Evolutionary conservation across 176 grass and related monocot genomes (phyloP).

Genomic region (Musa schizocarpa): DNA sequence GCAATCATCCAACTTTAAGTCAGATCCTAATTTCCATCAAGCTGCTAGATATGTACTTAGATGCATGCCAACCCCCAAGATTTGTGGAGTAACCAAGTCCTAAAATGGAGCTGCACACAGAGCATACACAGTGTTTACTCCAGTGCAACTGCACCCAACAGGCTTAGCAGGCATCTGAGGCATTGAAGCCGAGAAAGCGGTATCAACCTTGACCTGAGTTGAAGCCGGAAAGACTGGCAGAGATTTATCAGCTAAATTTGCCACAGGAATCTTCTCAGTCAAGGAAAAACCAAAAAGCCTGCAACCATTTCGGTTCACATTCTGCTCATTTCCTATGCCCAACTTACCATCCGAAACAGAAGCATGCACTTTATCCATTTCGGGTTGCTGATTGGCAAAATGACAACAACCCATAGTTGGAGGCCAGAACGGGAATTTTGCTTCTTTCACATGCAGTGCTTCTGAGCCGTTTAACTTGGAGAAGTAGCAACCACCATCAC

Average conservation of each 20-base stretch:
- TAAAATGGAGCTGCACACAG: conserved; percentile 17
- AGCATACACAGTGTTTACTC: neutral
- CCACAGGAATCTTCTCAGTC: conserved; percentile 40
- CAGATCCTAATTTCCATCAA: neutral
- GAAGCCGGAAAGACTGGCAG: neutral
- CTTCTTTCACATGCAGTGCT: conserved; percentile 21
- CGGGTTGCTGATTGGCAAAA: conserved; percentile 13
- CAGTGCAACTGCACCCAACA: neutral
- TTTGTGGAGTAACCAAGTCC: neutral
- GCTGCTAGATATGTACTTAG: neutral
- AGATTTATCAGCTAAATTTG: conserved; percentile 19
- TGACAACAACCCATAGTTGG: conserved; percentile 17
- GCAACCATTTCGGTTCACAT: conserved; percentile 28
- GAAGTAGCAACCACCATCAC: conserved; percentile 11
- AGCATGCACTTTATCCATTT: conserved; percentile 13
- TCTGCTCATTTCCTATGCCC: conserved; percentile 18
- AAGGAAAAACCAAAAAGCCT: conserved; percentile 82
- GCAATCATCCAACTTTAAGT: neutral
- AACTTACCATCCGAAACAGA: conserved; percentile 7
- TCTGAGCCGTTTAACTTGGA: neutral
- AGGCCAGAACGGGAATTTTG: neutral
- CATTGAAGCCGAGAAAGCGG: neutral
- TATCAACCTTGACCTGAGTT: conserved; percentile 18
- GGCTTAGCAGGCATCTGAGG: conserved; percentile 6
- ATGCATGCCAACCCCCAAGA: neutral